These are phyloP conservation scores for Pyricularia grisea DNA, from an alignment of 2,329 filamentous ascomycete species.

Conservation along the genomic window DNA sequence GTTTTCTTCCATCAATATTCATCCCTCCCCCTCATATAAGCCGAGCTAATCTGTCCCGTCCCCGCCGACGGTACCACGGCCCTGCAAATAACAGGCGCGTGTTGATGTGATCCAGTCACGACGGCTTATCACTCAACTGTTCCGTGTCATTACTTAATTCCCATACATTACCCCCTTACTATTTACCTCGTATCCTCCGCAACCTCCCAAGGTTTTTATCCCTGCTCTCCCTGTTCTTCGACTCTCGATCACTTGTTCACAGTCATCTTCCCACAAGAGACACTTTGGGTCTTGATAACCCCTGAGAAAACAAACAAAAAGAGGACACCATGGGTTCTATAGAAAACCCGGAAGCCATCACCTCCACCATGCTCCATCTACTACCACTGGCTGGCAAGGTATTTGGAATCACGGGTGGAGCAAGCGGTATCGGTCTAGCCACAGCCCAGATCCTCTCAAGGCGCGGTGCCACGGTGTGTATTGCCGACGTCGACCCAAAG, in stretches of 20 bases:
- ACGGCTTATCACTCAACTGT: background rate
- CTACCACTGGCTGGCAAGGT: slow-evolving; percentile 21
- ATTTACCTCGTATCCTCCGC: background rate
- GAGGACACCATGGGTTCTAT: background rate
- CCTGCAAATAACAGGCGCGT: background rate
- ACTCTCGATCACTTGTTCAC: background rate
- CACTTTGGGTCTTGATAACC: background rate
- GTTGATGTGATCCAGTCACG: background rate
- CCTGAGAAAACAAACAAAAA: background rate
- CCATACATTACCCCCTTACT: background rate
- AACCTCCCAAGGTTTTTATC: background rate
- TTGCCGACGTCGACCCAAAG: slow-evolving; percentile 26
- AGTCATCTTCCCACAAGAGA: background rate
- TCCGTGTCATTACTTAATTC: background rate
- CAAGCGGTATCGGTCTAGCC: slow-evolving; percentile 28
- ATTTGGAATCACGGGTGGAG: slow-evolving; percentile 32
- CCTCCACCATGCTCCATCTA: background rate
- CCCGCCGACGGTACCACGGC: background rate
- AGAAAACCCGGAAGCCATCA: background rate
- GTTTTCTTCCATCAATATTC: background rate
- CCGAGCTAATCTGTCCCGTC: background rate
- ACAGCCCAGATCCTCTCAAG: slow-evolving; percentile 25
- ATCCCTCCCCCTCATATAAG: background rate
- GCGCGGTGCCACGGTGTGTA: slow-evolving; percentile 27
- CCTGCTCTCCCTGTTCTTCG: too few relatives aligned